Evolutionary conservation across 352 stramenopile species (phyloP).

Genomic region (Globisporangium emineosum): DNA sequence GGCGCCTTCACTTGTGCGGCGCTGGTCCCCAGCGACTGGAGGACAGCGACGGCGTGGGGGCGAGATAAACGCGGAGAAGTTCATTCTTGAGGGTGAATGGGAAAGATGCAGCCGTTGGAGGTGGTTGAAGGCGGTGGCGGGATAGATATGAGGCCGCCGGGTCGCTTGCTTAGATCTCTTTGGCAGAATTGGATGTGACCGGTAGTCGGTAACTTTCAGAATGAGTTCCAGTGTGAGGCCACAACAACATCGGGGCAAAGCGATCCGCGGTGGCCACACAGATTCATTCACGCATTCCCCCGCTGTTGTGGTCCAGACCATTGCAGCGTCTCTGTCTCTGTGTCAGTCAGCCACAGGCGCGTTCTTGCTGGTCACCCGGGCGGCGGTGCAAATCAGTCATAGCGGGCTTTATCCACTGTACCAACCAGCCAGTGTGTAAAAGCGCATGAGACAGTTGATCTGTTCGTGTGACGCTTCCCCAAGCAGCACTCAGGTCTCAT

Average conservation of each 20-base stretch:
- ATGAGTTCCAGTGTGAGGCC: constrained; percentile 2
- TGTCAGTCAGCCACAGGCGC: constrained; percentile 8
- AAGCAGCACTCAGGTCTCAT: constrained; percentile 11
- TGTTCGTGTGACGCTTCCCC: constrained; percentile 10
- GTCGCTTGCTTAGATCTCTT: not conserved
- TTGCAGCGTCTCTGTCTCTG: constrained; percentile 3
- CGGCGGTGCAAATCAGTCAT: not conserved
- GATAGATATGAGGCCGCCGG: constrained; percentile 1
- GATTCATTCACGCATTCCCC: no score
- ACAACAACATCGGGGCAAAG: not conserved
- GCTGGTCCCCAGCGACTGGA: not conserved
- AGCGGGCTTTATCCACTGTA: not conserved
- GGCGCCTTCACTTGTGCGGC: constrained; percentile 32
- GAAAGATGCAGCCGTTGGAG: not conserved
- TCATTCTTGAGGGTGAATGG: constrained; percentile 3
- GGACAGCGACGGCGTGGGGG: constrained; percentile 11
- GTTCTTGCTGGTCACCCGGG: constrained; percentile 10
- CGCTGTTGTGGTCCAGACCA: not conserved
- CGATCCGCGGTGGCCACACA: constrained; percentile 4
- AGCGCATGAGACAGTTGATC: constrained; percentile 17
- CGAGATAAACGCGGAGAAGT: constrained; percentile 15
- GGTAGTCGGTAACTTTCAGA: constrained; percentile 13
- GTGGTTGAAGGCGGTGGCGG: not conserved
- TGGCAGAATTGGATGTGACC: constrained; percentile 3
- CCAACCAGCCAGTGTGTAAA: not conserved